These are phyloP conservation scores for Globisporangium cylindrosporum DNA, from an alignment of 352 stramenopile genomes.

Conservation along the genomic window DNA sequence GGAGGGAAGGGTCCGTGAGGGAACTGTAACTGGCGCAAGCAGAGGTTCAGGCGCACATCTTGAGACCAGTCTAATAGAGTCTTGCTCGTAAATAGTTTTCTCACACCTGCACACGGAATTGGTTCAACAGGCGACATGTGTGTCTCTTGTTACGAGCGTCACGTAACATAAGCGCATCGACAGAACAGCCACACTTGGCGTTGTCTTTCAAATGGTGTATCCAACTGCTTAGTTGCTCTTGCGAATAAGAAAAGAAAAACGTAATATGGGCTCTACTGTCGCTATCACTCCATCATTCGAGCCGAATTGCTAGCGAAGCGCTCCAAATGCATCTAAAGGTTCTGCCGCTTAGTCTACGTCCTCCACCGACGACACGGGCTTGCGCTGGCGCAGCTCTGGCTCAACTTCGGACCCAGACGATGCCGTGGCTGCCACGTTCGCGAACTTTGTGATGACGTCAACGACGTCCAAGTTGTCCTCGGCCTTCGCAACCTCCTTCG, in stretches of 20 bases:
- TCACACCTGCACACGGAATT: no score
- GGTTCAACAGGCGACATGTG: no score
- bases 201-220: not conserved
- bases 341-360: slow-evolving; percentile 58
- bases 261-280: not conserved
- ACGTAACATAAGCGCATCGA: not conserved
- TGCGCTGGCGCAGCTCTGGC: slow-evolving; percentile 55
- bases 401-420: slow-evolving; percentile 10
- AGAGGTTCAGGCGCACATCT: no score
- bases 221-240: not conserved
- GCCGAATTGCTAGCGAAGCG: not conserved
- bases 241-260: slow-evolving; percentile 6
- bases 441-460: slow-evolving; percentile 51
- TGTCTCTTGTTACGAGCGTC: not conserved
- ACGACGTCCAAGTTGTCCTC: slow-evolving; percentile 73
- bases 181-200: not conserved
- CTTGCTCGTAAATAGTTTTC: no score
- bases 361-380: slow-evolving; percentile 56
- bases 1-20: no score
- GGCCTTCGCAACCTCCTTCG: slow-evolving; percentile 57
- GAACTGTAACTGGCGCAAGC: no score
- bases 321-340: slow-evolving; percentile 13
- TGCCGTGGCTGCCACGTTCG: slow-evolving; percentile 11
- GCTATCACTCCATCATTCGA: not conserved
- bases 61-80: no score